phyloP scores from a whole-genome alignment of 164 flowering plant species.

The Euptelea pleiosperma region DNA sequence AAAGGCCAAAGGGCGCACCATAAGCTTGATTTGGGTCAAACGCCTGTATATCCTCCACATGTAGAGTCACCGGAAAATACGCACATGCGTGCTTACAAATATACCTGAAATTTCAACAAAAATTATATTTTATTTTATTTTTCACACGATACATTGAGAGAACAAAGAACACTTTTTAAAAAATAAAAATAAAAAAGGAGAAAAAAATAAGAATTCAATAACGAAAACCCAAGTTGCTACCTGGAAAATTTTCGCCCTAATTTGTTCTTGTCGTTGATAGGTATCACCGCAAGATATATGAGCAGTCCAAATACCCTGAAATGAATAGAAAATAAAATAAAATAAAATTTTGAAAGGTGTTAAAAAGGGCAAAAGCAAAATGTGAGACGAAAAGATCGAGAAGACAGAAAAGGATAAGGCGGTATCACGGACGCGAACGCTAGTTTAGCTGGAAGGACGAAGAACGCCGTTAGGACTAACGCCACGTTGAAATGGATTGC shows the following conservation, averaged over 20 bases:
- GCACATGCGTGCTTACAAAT: slow-evolving; percentile 73
- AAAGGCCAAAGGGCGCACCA: slow-evolving; percentile 28
- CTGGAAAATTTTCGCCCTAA: slow-evolving; percentile 54
- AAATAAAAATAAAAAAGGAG: background rate
- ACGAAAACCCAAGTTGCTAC: slow-evolving; percentile 20
- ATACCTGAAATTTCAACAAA: slow-evolving; percentile 43
- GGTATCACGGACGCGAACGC: slow-evolving; percentile 39
- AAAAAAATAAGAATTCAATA: background rate
- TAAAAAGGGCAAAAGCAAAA: background rate
- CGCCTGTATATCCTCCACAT: slow-evolving; percentile 70
- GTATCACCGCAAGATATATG: slow-evolving; percentile 49
- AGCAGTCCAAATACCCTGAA: slow-evolving; percentile 66
- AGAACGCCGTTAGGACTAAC: slow-evolving; percentile 38
- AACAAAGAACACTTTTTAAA: background rate
- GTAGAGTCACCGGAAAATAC: slow-evolving; percentile 66
- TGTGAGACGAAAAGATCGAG: background rate
- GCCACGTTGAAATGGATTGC: slow-evolving; percentile 46
- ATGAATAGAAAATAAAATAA: background rate
- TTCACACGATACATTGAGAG: background rate
- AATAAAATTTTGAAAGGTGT: background rate
- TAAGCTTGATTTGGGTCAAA: slow-evolving; percentile 74
- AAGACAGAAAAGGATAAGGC: too few relatives aligned
- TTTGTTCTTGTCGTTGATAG: slow-evolving; percentile 52
- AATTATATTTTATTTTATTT: background rate
- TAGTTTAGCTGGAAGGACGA: slow-evolving; percentile 48